A percentile compares a stretch with the other conserved stretches of the same genome.
These are phyloP conservation scores for Akanthomyces dipterigenus DNA, from an alignment of 2,329 filamentous ascomycete species.

Conservation along the genomic window DNA sequence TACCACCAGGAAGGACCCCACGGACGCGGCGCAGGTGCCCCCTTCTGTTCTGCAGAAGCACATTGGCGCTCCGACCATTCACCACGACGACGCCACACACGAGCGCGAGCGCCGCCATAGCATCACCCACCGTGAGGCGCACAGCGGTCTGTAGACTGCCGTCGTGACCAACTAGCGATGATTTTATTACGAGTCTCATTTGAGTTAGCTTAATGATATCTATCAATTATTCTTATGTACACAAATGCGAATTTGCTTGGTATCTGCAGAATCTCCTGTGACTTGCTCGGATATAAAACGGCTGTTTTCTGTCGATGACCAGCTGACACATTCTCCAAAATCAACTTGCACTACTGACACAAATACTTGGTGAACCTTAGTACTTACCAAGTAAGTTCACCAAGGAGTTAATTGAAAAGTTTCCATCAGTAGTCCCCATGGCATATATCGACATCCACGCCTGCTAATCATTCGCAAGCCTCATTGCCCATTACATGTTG, in stretches of 20 bases:
- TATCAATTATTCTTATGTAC: neutral
- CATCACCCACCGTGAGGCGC: constrained; percentile 40
- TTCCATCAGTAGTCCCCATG: too few relatives aligned
- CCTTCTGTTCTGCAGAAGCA: constrained; percentile 45
- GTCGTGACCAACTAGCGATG: constrained; percentile 1
- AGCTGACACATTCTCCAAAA: too few relatives aligned
- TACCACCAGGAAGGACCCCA: constrained; percentile 33
- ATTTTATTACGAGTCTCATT: constrained; percentile 7
- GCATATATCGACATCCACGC: too few relatives aligned
- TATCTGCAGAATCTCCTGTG: too few relatives aligned
- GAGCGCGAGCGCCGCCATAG: constrained; percentile 41
- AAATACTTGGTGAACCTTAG: too few relatives aligned
- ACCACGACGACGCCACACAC: constrained; percentile 37
- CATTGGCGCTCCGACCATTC: constrained; percentile 38
- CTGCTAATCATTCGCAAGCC: too few relatives aligned
- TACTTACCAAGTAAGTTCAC: too few relatives aligned
- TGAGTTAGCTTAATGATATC: constrained; percentile 7
- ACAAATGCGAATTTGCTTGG: neutral
- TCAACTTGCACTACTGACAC: too few relatives aligned
- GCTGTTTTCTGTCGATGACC: too few relatives aligned
- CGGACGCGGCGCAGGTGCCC: constrained; percentile 50
- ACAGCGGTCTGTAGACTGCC: constrained; percentile 35
- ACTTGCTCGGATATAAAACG: too few relatives aligned
- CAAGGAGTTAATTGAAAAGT: too few relatives aligned
- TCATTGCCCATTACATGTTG: too few relatives aligned